A percentile compares a stretch with the other conserved stretches of the same genome.
Evolutionary conservation across 2,329 filamentous ascomycete species (phyloP).

Genomic region (Cladophialophora bantiana): DNA sequence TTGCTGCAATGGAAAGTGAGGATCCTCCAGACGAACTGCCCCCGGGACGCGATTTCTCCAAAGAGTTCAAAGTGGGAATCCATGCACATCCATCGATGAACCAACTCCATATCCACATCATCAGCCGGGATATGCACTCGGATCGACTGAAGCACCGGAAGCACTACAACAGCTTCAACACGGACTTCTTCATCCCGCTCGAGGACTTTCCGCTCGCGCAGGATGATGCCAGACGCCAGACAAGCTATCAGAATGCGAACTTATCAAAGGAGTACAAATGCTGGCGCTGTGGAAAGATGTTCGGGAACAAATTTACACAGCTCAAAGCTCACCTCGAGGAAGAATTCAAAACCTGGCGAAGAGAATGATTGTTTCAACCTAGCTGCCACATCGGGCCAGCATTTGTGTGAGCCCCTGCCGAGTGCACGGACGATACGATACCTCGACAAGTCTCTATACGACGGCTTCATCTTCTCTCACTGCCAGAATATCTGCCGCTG

Average conservation of each 20-base stretch:
- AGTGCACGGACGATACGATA: background rate
- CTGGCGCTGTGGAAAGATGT: conserved; percentile 81
- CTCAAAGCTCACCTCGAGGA: conserved; percentile 77
- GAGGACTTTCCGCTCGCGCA: conserved; percentile 77
- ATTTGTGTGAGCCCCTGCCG: background rate
- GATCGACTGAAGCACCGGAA: conserved; percentile 76
- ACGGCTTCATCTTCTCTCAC: conserved; percentile 6
- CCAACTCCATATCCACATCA: conserved; percentile 87
- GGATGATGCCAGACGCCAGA: conserved; percentile 69
- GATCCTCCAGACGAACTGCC: conserved; percentile 59
- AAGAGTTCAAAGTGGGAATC: conserved; percentile 77
- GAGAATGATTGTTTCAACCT: conserved; percentile 53
- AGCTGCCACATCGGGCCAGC: background rate
- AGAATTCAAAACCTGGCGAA: conserved; percentile 80
- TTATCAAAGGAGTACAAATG: conserved; percentile 77
- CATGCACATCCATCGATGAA: conserved; percentile 92
- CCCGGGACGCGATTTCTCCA: conserved; percentile 76
- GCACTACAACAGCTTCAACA: conserved; percentile 92
- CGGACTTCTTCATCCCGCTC: conserved; percentile 79
- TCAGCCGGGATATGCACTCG: conserved; percentile 80
- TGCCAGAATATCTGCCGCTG: conserved; percentile 7
- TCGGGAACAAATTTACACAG: conserved; percentile 74
- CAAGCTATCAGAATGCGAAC: conserved; percentile 55
- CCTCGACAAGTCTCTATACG: background rate
- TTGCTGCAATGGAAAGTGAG: conserved; percentile 69